Evolutionary conservation across 352 stramenopile genomes (phyloP).

Genomic region (Phytophthora hybrid): DNA sequence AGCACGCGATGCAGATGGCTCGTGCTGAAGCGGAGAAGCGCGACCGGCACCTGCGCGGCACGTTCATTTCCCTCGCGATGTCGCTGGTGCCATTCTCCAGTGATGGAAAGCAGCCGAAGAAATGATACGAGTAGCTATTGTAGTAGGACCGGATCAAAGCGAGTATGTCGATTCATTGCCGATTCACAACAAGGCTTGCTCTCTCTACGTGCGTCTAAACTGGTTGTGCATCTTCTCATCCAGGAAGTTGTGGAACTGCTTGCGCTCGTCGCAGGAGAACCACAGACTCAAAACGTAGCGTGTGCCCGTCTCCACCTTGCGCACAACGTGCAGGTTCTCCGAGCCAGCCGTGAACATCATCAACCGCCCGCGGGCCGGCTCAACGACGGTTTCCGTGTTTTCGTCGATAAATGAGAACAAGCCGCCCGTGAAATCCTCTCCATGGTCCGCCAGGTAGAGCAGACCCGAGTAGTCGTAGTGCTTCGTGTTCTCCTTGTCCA

Average conservation of each 20-base stretch:
- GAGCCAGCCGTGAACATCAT: slow-evolving; percentile 92
- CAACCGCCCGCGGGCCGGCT: slow-evolving; percentile 78
- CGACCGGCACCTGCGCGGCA: slow-evolving; percentile 56
- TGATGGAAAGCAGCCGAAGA: slow-evolving; percentile 15
- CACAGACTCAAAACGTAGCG: slow-evolving; percentile 93
- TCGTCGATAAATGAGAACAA: slow-evolving; percentile 92
- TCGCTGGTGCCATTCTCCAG: slow-evolving; percentile 34
- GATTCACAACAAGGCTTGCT: neutral
- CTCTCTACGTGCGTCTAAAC: slow-evolving; percentile 61
- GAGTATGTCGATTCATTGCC: slow-evolving; percentile 13
- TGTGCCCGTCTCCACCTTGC: slow-evolving; percentile 75
- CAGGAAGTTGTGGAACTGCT: slow-evolving; percentile 91
- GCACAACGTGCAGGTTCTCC: slow-evolving; percentile 91
- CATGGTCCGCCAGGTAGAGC: slow-evolving; percentile 87
- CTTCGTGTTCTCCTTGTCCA: slow-evolving; percentile 94
- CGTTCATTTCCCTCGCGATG: slow-evolving; percentile 59
- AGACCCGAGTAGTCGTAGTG: slow-evolving; percentile 95
- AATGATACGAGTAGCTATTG: neutral
- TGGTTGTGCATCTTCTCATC: slow-evolving; percentile 87
- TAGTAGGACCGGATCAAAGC: neutral
- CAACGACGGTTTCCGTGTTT: slow-evolving; percentile 70
- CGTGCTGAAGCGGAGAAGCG: slow-evolving; percentile 48
- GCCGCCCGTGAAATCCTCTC: slow-evolving; percentile 89
- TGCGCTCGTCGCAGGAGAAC: slow-evolving; percentile 92
- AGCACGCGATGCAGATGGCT: slow-evolving; percentile 53